Percentiles rank a stretch among this genome's conserved stretches.
phyloP scores from a whole-genome alignment of 352 stramenopile genomes.

The Globisporangium megalacanthum region DNA sequence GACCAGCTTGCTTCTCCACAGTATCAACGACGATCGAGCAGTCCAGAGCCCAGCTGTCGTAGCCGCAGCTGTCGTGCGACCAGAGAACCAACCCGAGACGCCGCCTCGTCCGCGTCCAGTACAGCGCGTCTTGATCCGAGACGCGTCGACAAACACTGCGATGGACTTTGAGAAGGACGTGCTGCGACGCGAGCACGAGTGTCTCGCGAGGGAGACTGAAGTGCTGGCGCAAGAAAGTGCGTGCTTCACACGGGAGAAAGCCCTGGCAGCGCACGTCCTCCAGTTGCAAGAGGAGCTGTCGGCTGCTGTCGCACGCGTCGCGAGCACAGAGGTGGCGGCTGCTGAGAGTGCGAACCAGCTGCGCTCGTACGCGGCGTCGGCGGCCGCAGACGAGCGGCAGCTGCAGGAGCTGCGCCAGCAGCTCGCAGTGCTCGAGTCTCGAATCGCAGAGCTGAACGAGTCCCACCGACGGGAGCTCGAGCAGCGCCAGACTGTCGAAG shows the following conservation, averaged over 20 bases:
- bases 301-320: conserved; percentile 11
- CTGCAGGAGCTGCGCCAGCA: conserved; percentile 2
- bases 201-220: conserved; percentile 30
- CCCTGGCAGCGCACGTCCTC: conserved; percentile 18
- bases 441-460: conserved; percentile 4
- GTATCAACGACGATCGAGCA: too few relatives aligned
- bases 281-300: conserved; percentile 26
- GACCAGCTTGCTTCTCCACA: too few relatives aligned
- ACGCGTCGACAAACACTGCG: conserved; percentile 51
- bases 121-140: conserved; percentile 28
- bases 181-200: conserved; percentile 27
- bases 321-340: conserved; percentile 22
- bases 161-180: conserved; percentile 46
- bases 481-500: conserved; percentile 5
- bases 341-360: conserved; percentile 5
- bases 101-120: not conserved
- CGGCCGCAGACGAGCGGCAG: not conserved
- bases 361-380: not conserved
- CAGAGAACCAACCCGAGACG: not conserved
- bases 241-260: conserved; percentile 27
- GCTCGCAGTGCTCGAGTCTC: not conserved
- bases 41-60: too few relatives aligned
- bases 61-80: not conserved
- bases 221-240: conserved; percentile 33
- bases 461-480: conserved; percentile 4